A percentile compares a stretch with the other conserved stretches of the same genome.
Evolutionary conservation across 2,329 filamentous ascomycete genomes (phyloP).

Genomic region (Fusarium compactum): DNA sequence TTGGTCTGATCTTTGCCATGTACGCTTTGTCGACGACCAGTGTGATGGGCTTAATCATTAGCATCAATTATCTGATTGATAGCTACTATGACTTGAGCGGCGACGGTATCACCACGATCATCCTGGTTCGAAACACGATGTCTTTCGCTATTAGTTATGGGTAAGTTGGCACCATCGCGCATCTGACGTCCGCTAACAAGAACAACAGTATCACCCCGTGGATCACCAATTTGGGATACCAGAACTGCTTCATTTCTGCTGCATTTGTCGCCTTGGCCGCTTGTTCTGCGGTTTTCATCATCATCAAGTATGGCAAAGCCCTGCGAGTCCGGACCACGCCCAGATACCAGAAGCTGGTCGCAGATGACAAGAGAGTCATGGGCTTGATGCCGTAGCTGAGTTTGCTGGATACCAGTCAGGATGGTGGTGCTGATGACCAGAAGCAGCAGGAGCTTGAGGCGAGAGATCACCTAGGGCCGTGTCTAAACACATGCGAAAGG

Average conservation of each 20-base stretch:
- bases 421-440: not conserved
- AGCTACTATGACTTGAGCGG: conserved; percentile 56
- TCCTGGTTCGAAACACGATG: conserved; percentile 56
- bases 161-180: not conserved
- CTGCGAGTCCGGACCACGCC: conserved; percentile 37
- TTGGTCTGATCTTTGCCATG: conserved; percentile 58
- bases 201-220: conserved; percentile 60
- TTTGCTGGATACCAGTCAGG: accelerated
- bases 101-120: conserved; percentile 56
- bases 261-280: conserved; percentile 56
- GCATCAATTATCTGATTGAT: conserved; percentile 57
- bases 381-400: not conserved
- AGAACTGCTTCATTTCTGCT: conserved; percentile 58
- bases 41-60: conserved; percentile 53
- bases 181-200: not conserved
- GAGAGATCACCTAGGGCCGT: not conserved
- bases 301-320: conserved; percentile 61
- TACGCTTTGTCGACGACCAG: conserved; percentile 51
- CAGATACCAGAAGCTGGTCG: conserved; percentile 31
- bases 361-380: conserved; percentile 10
- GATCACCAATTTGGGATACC: conserved; percentile 56
- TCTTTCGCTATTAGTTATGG: conserved; percentile 53
- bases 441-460: not conserved
- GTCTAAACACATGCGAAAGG: not conserved
- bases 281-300: conserved; percentile 56